Evolutionary conservation across 139 green algal genomes (phyloP).

Genomic region (Edaphochlamys debaryana): DNA sequence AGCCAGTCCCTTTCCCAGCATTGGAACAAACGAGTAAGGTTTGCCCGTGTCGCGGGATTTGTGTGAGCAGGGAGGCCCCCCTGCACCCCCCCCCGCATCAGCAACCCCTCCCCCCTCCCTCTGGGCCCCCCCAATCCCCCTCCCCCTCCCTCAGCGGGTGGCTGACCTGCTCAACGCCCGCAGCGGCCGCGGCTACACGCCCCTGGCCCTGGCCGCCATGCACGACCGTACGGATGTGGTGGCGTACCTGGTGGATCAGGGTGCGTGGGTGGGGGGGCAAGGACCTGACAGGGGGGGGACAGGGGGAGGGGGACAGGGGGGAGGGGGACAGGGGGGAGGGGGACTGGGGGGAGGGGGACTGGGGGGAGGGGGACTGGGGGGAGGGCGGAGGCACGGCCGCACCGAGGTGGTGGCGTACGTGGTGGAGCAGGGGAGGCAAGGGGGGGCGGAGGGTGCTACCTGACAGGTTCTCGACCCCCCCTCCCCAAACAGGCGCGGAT

Average conservation of each 20-base stretch:
- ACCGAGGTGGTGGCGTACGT: too few relatives aligned
- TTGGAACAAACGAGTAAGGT: too few relatives aligned
- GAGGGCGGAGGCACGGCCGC: background rate
- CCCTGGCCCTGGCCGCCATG: slow-evolving; percentile 21
- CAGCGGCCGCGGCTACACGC: background rate
- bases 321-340: background rate
- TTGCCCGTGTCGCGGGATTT: too few relatives aligned
- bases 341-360: too few relatives aligned
- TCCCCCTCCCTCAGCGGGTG: slow-evolving; percentile 1
- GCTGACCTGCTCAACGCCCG: slow-evolving; percentile 1
- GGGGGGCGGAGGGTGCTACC: too few relatives aligned
- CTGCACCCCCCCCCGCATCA: background rate
- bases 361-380: too few relatives aligned
- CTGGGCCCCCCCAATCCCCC: background rate
- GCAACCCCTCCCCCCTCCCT: background rate
- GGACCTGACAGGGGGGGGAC: too few relatives aligned
- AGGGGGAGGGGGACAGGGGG: background rate
- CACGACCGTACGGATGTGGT: slow-evolving; percentile 14
- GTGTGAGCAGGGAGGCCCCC: too few relatives aligned
- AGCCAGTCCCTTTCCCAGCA: too few relatives aligned
- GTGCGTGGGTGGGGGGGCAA: background rate
- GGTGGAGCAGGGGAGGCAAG: too few relatives aligned
- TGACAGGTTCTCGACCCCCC: background rate
- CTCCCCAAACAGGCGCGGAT: slow-evolving; percentile 18
- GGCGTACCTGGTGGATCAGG: slow-evolving; percentile 12